A percentile compares a stretch with the other conserved stretches of the same genome.
These are phyloP conservation scores for Pseudogymnoascus sp. DNA, from an alignment of 2,329 filamentous ascomycete genomes.

Conservation along the genomic window DNA sequence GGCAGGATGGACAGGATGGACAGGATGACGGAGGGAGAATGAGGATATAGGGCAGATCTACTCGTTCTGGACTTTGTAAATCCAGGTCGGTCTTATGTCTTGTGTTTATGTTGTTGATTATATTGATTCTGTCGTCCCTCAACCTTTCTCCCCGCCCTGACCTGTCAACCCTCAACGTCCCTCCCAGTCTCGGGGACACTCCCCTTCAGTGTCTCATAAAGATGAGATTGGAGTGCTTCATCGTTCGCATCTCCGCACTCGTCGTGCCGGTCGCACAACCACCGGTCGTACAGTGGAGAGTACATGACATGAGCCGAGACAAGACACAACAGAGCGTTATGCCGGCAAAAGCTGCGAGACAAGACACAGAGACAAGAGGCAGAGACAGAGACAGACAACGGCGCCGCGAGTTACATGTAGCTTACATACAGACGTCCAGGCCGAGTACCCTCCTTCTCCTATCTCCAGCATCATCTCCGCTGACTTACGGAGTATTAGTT, in stretches of 20 bases:
- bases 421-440: not conserved
- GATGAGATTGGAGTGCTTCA: not conserved
- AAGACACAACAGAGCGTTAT: not conserved
- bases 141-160: not conserved
- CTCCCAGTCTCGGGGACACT: not conserved
- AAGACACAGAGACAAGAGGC: not conserved
- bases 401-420: not conserved
- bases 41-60: not conserved
- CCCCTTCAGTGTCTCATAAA: not conserved
- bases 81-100: not conserved
- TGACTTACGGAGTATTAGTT: not conserved
- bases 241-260: not conserved
- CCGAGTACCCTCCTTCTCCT: not conserved
- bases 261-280: not conserved
- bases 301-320: conserved; percentile 3
- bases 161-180: not conserved
- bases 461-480: not conserved
- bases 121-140: not conserved
- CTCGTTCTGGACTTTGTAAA: not conserved
- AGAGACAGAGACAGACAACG: not conserved
- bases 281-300: not conserved
- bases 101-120: not conserved
- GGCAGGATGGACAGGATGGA: not conserved
- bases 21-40: not conserved
- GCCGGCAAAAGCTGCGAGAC: conserved; percentile 1